Base-by-base conservation (phyloP, 2,329 filamentous ascomycete genomes). In the Amesomyces nigricolor region DNA sequence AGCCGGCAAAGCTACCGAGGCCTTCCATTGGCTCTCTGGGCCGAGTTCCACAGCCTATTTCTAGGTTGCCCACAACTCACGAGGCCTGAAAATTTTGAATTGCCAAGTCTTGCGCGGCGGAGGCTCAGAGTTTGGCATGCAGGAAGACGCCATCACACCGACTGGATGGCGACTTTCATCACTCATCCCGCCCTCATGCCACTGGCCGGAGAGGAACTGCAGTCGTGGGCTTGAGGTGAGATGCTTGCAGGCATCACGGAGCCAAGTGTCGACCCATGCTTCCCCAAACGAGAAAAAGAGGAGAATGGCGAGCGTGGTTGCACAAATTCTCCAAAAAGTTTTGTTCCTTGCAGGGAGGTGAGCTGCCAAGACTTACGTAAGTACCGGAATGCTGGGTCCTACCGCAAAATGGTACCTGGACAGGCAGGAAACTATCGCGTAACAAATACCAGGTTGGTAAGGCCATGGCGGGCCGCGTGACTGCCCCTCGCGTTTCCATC, bases 401-500 rank as follows among this genome's bases (percentile, higher is more conserved):
- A 13, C 53, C 22, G 47, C 53, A 13, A 56, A 57, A 57, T 14
- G 61, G 57, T 63, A 63, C 62, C 37, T 56, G 32, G 42, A 32
- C 35, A 19, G 57, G 54, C 43, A 45, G 17, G 54, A 62, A 59
- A 53, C 60, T 43, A 62, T 65, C 56, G 58, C 64, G 64, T 65
- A 65, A 65, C 42, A 58, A 53, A 58, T 57, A 26, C 22, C 22
- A 26, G 22, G 22, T 26, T 26, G 22, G 22, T 26, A 58, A 52
- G 49, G 39, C 57, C 42, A 16, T 46, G 26, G 47, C 35, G 56
- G 30, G 29, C 61, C 64, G 45, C 63, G 64, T 65, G 64, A 65
- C 64, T 58, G 51, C 51, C 56, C 47, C 55, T 54, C 9, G 59
- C 58, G 63, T 64, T 64, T 65, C 56, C 52, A 64, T 65, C 57